These are phyloP conservation scores for Eucalyptus globulus DNA, from an alignment of 345 rosid genomes.

Conservation along the genomic window DNA sequence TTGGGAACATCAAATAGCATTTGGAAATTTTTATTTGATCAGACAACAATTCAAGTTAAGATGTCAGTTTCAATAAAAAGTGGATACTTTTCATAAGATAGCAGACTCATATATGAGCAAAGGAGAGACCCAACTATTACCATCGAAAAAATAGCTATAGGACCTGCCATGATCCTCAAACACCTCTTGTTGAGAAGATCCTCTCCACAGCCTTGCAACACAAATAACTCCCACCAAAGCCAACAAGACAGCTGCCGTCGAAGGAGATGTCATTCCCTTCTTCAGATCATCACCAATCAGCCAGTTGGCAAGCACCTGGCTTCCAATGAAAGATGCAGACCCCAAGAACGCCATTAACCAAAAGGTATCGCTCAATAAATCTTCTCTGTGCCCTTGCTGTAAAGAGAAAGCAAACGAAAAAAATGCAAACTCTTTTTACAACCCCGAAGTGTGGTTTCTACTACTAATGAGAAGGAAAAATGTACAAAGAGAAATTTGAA, in stretches of 20 bases:
- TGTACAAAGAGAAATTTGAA: background rate
- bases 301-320: slow-evolving; percentile 79
- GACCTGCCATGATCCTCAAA: slow-evolving; percentile 32
- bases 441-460: background rate
- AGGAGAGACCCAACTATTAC: slow-evolving; percentile 20
- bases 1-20: background rate
- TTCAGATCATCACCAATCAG: slow-evolving; percentile 24
- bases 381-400: slow-evolving; percentile 83
- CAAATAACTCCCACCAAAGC: slow-evolving; percentile 36
- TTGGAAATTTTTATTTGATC: background rate
- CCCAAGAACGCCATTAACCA: slow-evolving; percentile 89
- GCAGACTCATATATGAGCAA: background rate
- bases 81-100: background rate
- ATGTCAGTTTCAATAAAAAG: background rate
- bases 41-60: background rate
- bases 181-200: slow-evolving; percentile 15
- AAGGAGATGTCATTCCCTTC: slow-evolving; percentile 36
- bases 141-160: slow-evolving; percentile 38
- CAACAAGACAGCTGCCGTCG: slow-evolving; percentile 22
- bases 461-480: background rate
- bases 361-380: slow-evolving; percentile 59
- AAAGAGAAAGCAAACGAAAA: background rate
- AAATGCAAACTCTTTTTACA: background rate
- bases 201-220: slow-evolving; percentile 44
- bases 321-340: slow-evolving; percentile 63